Percentiles rank a stretch among this genome's conserved stretches.
Evolutionary conservation across 2,329 filamentous ascomycete species (phyloP).

Genomic region (Emericellopsis cladophorae): DNA sequence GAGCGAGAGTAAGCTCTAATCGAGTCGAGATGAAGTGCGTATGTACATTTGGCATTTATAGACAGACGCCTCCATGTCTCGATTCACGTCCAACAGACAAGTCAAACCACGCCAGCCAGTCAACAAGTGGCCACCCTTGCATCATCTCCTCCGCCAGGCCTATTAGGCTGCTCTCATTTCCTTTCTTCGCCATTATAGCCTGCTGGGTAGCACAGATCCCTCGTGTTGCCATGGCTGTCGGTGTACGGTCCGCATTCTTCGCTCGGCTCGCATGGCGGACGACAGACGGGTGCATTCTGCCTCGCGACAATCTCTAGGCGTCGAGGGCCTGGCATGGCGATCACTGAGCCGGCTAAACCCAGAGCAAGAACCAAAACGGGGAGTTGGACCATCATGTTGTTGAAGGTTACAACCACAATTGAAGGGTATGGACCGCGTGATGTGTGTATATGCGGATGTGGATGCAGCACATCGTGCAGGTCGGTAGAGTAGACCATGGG

Average conservation of each 20-base stretch:
- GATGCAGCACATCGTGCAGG: too few species aligned
- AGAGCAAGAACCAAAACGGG: neutral
- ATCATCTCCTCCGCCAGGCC: neutral
- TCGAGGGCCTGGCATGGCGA: neutral
- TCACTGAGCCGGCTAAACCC: neutral
- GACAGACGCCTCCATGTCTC: neutral
- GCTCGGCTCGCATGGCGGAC: neutral
- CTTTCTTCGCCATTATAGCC: neutral
- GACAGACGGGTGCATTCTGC: neutral
- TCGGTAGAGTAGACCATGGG: too few species aligned
- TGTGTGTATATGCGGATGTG: too few species aligned
- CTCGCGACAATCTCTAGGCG: neutral
- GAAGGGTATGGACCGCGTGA: too few species aligned
- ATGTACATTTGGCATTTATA: neutral
- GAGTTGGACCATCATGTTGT: neutral
- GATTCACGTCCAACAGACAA: neutral
- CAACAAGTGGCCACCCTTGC: neutral
- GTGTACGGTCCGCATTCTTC: neutral
- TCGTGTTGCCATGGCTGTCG: neutral
- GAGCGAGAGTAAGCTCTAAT: slow-evolving; percentile 13
- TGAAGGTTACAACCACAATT: too few species aligned
- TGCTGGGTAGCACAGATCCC: neutral
- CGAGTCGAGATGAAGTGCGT: neutral
- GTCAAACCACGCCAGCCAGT: neutral
- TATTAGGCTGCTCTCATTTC: neutral